These are phyloP conservation scores for Theileria sp. DNA, from an alignment of 169 alveolate genomes.

Conservation along the genomic window DNA sequence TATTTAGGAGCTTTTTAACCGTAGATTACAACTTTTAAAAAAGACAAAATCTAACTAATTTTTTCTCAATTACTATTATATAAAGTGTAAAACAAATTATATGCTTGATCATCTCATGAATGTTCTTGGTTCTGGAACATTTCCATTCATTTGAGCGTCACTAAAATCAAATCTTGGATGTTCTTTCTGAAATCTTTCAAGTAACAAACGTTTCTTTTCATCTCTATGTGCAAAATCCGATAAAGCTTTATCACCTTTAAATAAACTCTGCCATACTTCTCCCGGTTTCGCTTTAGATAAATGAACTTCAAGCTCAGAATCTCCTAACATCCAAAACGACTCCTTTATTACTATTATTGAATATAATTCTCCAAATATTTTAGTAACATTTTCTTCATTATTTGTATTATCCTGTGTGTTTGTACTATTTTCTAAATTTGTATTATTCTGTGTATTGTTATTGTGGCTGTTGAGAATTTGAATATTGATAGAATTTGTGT, in stretches of 20 bases:
- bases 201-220: constrained; percentile 65
- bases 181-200: constrained; percentile 76
- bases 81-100: neutral
- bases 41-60: neutral
- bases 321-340: constrained; percentile 55
- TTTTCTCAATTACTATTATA: neutral
- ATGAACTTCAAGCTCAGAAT: constrained; percentile 40
- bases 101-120: constrained; percentile 62
- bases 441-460: neutral
- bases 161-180: constrained; percentile 77
- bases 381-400: neutral
- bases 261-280: constrained; percentile 54
- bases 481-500: constrained; percentile 22
- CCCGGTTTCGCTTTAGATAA: constrained; percentile 50
- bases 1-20: constrained; percentile 21
- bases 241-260: constrained; percentile 43
- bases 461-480: neutral
- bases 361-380: constrained; percentile 29
- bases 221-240: constrained; percentile 25
- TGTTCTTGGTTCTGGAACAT: constrained; percentile 77
- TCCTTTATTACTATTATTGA: constrained; percentile 23
- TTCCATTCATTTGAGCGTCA: constrained; percentile 74
- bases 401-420: neutral
- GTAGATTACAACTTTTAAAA: constrained; percentile 10
- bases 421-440: too few relatives aligned